Evolutionary conservation across 2,329 filamentous ascomycete genomes (phyloP), one percentile per base, ranked within the genome.

Genomic region (Geosmithia putterillii): DNA sequence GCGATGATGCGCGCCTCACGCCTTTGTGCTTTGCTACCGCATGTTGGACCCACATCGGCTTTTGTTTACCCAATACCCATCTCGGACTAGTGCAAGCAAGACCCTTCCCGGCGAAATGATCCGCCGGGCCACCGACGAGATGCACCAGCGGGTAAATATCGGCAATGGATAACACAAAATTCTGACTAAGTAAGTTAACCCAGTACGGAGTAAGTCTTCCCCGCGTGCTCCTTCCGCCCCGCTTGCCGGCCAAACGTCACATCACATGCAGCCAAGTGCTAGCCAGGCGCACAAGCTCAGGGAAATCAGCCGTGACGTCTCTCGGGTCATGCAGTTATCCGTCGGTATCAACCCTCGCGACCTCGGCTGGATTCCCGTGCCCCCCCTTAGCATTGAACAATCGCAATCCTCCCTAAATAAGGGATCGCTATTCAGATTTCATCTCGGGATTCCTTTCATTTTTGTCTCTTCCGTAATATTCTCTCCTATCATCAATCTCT

Each of bases 31-130:
- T n/a, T n/a, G n/a, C n/a, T n/a, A n/a, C n/a, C n/a, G n/a, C n/a
- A n/a, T n/a, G n/a, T n/a, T n/a, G n/a, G n/a, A n/a, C n/a, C n/a
- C n/a, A n/a, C n/a, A n/a, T n/a, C n/a, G n/a, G n/a, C 14, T 19
- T 43, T 43, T 43, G 42, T 43, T 43, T 43, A 43, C 42, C 32
- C 36, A 23, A 17, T n/a, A 20, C 42, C 37, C 20, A 32, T 43
- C 22, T 17, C 2, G 42, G 42, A 25, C 42, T 43, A 39, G 42
- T 17, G 21, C 14, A 17, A 21, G 35, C 9, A 18, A 35, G n/a
- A 28, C 17, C 19, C 25, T 28, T 8, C 25, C 7, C 23, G 19
- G 4, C 10, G 10, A n/a, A 20, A 7, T 4, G 40, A 14, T 35
- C 17, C 7, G 34, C 34, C 34, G 34, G 7, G 7, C 34, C 34